Base-by-base conservation (phyloP, 208 protist genomes). In the Porcisia deanei region DNA sequence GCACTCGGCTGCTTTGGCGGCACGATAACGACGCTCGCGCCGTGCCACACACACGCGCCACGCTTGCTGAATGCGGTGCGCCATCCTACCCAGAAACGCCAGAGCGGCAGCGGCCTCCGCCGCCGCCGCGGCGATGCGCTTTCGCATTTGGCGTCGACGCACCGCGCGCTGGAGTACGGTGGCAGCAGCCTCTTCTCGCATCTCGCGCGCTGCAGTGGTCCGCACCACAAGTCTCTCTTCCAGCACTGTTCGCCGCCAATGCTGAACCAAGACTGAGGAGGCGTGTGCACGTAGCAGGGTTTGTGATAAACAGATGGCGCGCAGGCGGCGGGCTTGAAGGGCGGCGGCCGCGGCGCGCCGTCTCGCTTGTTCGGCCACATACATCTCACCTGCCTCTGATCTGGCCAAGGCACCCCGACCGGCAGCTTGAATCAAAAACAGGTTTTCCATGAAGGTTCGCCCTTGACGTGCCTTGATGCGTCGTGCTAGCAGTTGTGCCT, bases 111-210 rank as follows among this genome's bases (percentile, higher is more conserved):
- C 78, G 1, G 79, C 76, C 54, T 81, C 70, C 12, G 71, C 77
- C 1, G 45, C 86, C 3, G 83, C 79, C 2, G 66, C 76, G 2
- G 59, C 58, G 12, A 20, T 57, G 25, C 59, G 68, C 61, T 69
- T 63, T 6, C 76, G 80, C 60, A 30, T 60, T 25, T 76, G 80
- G 47, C 77, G 77, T 0, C 81, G 85, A 8, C 86, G 86, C 30
- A 83, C 66, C 3, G 84, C 83, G 8, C 79, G 80, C 63, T 91
- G 86, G 63, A 91, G 80, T 10, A 76, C 52, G 0, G 71, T 76
- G 3, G 91, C 91, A 18, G 76, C 83, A 2, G 80, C 81, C 14
- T 95, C 91, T 14, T 74, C 57, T 12, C 73, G 76, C 59, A 95
- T 73, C 59, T 87, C 84, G 0, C 73, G 55, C 14, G 77, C 65